These are phyloP conservation scores for Sphagnurus paluster DNA, from an alignment of 1,284 basidiomycete species.

Conservation along the genomic window DNA sequence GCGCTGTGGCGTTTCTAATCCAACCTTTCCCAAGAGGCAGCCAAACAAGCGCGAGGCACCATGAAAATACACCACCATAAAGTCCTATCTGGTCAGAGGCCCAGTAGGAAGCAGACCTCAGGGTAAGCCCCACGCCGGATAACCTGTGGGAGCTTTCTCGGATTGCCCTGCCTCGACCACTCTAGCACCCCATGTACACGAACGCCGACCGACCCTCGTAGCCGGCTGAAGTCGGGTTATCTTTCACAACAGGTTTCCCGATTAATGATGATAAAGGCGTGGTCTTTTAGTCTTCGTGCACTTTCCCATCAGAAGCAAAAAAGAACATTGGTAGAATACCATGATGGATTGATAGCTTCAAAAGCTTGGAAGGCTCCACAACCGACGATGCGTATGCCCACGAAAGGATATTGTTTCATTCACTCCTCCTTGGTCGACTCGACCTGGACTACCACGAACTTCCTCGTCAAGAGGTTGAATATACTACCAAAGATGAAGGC, in stretches of 20 bases:
- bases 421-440: constrained; percentile 12
- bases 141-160: too few relatives aligned
- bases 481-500: constrained; percentile 93
- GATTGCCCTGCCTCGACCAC: too few relatives aligned
- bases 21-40: not conserved
- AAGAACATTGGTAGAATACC: too few relatives aligned
- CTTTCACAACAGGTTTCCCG: too few relatives aligned
- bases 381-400: constrained; percentile 2
- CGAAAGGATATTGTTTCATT: constrained; percentile 6
- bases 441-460: constrained; percentile 63
- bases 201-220: too few relatives aligned
- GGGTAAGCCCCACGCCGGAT: constrained; percentile 1
- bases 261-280: too few relatives aligned
- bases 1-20: constrained; percentile 17
- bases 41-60: constrained; percentile 1
- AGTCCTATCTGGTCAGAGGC: not conserved
- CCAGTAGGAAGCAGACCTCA: not conserved
- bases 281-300: not conserved
- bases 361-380: constrained; percentile 3
- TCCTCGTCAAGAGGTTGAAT: constrained; percentile 85
- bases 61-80: not conserved
- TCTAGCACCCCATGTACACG: too few relatives aligned
- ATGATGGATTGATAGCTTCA: constrained; percentile 3
- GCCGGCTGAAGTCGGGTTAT: too few relatives aligned
- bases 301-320: constrained; percentile 17